Evolutionary conservation across 352 stramenopile species (phyloP), one percentile per base, ranked within the genome.

Genomic region (Phytophthora rubi): DNA sequence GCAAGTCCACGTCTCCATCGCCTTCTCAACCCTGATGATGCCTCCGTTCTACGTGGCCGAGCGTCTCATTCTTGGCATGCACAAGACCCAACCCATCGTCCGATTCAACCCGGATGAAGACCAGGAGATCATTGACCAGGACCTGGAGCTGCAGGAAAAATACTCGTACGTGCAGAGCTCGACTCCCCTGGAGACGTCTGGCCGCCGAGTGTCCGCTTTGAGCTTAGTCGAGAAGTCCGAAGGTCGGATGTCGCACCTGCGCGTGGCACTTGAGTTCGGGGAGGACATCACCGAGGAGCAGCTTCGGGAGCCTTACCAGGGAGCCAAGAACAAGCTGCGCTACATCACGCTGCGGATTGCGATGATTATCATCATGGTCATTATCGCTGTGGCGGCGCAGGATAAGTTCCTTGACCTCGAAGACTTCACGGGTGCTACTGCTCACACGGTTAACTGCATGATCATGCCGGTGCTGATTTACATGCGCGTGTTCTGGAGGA

Each of bases 381-480:
- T 65, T 18, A 35, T 65, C 18, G 37, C 63, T 2, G 63, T 70
- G 21, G 54, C 55, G 28, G 45, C 55, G 7, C 54, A 65, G 57
- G 30, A 70, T 26, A 70, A 70, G 15, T 70, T 70, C 47, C 37
- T 70, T 28, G 63, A 70, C 32, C 47, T 70, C 2, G 53, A 70
- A 16, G 80, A 86, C 65, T 78, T 87, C 33, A 74, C 79, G 18
- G 78, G 80, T 16, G 74, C 80, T 10, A 82, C 75, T 5, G 65
- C 59, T 8, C 75, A 86, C 61, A 85, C 79, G 12, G 51, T 83
- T 26, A 87, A 78, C 73, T 87, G 77, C 67, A 83, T 87, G 52
- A 57, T 81, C 18, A 67, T 89, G 56, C 80, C 80, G 2, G 73
- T 86, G 49, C 37, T 82, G 3, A 78, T 89, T 10, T 81, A 88